phyloP scores from a whole-genome alignment of 2,329 filamentous ascomycete genomes.

The Pseudogymnoascus sp. region DNA sequence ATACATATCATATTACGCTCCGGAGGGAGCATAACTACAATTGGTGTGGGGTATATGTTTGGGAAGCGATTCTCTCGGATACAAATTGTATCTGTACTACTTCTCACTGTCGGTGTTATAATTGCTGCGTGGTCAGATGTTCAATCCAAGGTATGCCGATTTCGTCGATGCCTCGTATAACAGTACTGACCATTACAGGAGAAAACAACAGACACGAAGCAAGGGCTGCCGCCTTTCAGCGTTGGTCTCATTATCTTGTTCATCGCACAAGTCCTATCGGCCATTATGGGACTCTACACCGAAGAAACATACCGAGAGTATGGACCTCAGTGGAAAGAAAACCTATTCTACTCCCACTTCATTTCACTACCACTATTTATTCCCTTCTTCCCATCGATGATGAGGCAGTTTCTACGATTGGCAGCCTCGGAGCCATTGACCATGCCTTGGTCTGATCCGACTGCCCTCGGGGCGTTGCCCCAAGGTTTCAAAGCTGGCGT shows the following conservation, averaged over 20 bases:
- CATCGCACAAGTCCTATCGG: constrained; percentile 79
- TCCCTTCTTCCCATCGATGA: constrained; percentile 60
- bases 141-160: constrained; percentile 60
- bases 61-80: constrained; percentile 76
- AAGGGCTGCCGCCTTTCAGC: constrained; percentile 42
- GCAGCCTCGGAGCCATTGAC: constrained; percentile 54
- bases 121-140: constrained; percentile 86
- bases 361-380: constrained; percentile 70
- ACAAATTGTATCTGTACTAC: constrained; percentile 71
- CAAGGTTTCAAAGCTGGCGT: constrained; percentile 32
- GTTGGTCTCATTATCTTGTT: constrained; percentile 77
- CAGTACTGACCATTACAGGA: constrained; percentile 5
- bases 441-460: constrained; percentile 28
- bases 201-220: constrained; percentile 14
- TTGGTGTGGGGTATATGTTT: constrained; percentile 78
- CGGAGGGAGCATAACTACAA: constrained; percentile 91
- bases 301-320: constrained; percentile 82
- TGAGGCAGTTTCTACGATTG: constrained; percentile 55
- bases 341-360: constrained; percentile 84
- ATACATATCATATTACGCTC: constrained; percentile 95
- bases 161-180: constrained; percentile 5
- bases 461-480: constrained; percentile 25
- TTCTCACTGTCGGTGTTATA: constrained; percentile 81
- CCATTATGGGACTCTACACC: constrained; percentile 91
- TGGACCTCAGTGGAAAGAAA: constrained; percentile 88